Percentiles rank a stretch among this genome's conserved stretches.
phyloP scores from a whole-genome alignment of 139 green algal species.

The Chlamydomonas incerta region DNA sequence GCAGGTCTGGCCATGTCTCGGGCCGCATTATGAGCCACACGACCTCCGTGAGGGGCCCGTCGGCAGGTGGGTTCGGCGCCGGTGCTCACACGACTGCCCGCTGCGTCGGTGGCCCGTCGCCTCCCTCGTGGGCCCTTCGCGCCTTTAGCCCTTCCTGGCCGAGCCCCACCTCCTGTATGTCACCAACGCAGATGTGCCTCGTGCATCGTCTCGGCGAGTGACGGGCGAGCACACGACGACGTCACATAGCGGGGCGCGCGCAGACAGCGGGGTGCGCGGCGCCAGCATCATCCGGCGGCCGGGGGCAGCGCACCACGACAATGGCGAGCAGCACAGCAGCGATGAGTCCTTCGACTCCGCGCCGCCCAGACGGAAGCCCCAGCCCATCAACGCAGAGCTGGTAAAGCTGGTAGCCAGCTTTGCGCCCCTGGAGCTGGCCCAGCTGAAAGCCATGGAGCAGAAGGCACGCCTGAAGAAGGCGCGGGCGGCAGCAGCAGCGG shows the following conservation, averaged over 20 bases:
- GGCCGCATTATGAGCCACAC: not conserved
- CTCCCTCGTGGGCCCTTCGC: not conserved
- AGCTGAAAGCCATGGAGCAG: constrained; percentile 22
- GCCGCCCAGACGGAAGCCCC: not conserved
- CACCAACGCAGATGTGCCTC: too few species aligned
- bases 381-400: constrained; percentile 32
- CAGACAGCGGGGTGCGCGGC: too few species aligned
- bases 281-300: not conserved
- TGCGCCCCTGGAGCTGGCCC: constrained; percentile 24
- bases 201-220: not conserved
- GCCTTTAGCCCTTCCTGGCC: too few species aligned
- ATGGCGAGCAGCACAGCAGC: not conserved
- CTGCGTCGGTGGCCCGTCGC: too few species aligned
- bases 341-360: constrained; percentile 31
- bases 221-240: too few species aligned
- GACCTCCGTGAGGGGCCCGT: not conserved
- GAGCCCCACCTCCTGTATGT: not conserved
- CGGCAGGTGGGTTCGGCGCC: not conserved
- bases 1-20: not conserved
- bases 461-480: constrained; percentile 4
- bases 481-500: not conserved
- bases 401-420: constrained; percentile 17
- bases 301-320: not conserved
- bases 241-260: too few species aligned
- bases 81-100: not conserved